Evolutionary conservation across 768 basidiomycete species (phyloP).

Genomic region (Chalciporus sphaerocephalus): DNA sequence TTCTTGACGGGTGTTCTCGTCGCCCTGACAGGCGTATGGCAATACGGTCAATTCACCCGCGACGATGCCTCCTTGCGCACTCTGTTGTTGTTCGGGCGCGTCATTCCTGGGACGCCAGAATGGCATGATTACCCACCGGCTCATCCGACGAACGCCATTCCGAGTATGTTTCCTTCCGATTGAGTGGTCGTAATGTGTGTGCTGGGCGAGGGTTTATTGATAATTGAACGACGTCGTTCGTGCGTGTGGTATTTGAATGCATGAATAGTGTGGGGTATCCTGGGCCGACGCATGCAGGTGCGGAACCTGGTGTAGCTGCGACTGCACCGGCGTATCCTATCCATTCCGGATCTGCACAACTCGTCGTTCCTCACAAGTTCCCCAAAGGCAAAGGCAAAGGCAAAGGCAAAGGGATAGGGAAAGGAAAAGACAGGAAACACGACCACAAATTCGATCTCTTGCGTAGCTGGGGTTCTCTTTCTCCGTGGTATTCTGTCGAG

Average conservation of each 20-base stretch:
- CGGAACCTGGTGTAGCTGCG: conserved; percentile 35
- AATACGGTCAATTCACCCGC: conserved; percentile 2
- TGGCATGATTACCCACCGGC: conserved; percentile 63
- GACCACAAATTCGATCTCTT: conserved; percentile 61
- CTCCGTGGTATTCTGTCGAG: conserved; percentile 74
- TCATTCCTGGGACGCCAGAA: conserved; percentile 67
- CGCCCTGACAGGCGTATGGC: conserved; percentile 7
- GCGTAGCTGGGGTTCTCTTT: conserved; percentile 71
- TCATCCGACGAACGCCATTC: conserved; percentile 62
- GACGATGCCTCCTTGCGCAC: too few relatives aligned
- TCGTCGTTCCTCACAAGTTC: conserved; percentile 36
- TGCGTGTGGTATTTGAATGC: conserved; percentile 15
- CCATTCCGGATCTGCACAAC: conserved; percentile 56
- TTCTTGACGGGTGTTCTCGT: conserved; percentile 12
- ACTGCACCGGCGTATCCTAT: conserved; percentile 72
- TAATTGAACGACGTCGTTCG: too few relatives aligned
- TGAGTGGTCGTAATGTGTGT: not conserved
- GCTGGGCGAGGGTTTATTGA: not conserved
- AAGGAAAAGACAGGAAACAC: conserved; percentile 12
- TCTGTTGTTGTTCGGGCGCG: conserved; percentile 26
- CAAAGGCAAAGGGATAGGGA: conserved; percentile 25
- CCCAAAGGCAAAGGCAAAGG: conserved; percentile 13
- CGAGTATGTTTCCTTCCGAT: conserved; percentile 63
- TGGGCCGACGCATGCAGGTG: conserved; percentile 25
- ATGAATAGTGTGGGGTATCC: conserved; percentile 26